Conservation (phyloP, 164 flowering plant species). For the Cinnamomum micranthum region DNA sequence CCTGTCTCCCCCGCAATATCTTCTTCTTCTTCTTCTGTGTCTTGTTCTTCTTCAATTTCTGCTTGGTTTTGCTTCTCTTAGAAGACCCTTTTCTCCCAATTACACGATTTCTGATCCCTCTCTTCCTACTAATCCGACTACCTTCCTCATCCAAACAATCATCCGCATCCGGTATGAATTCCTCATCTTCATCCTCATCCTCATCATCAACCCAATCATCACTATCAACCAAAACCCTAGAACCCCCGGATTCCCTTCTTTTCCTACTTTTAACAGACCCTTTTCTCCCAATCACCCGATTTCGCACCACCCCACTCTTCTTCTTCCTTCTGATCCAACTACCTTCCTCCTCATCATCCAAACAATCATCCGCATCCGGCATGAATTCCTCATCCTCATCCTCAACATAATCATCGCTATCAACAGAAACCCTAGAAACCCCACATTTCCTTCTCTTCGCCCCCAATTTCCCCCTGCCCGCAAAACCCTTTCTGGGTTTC, state of each 20-base stretch:
- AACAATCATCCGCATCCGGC: conserved; percentile 47
- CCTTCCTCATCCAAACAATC: conserved; percentile 49
- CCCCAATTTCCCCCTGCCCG: conserved; percentile 11
- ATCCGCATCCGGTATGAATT: conserved; percentile 50
- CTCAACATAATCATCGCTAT: conserved; percentile 24
- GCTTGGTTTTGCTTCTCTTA: conserved; percentile 29
- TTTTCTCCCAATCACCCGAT: conserved; percentile 10
- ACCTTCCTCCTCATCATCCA: conserved; percentile 59
- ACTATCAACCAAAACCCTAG: conserved; percentile 19
- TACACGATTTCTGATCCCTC: not conserved
- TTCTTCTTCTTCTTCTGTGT: conserved; percentile 28
- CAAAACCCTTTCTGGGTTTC: conserved; percentile 15
- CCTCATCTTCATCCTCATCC: conserved; percentile 47
- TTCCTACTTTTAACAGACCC: not conserved
- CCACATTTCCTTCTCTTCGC: conserved; percentile 8
- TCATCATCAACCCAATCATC: conserved; percentile 32
- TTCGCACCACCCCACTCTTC: not conserved
- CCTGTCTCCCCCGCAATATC: not conserved
- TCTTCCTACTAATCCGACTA: not conserved
- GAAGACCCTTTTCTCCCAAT: conserved; percentile 23
- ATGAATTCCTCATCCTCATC: conserved; percentile 59
- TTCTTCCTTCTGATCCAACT: not conserved
- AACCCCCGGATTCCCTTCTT: conserved; percentile 7
- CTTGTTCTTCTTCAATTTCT: conserved; percentile 35
- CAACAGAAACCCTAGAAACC: conserved; percentile 17